Percentiles rank a stretch among this genome's conserved stretches.
phyloP scores from a whole-genome alignment of 1,284 basidiomycete genomes.

The Microbotryum lychnidis-dioicae region DNA sequence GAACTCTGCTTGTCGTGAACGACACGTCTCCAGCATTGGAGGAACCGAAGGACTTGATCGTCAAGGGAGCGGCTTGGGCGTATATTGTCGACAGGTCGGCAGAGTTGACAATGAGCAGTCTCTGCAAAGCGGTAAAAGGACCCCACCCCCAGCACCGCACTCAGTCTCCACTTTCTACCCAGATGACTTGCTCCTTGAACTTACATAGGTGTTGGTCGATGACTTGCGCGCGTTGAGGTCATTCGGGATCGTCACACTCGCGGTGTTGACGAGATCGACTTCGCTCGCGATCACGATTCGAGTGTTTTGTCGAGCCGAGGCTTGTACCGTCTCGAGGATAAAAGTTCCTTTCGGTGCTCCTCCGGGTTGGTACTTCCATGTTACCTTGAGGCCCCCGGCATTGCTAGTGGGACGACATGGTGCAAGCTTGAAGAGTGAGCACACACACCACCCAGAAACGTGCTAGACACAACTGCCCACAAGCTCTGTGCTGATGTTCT shows the following conservation, averaged over 20 bases:
- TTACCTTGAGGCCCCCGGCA: too few relatives aligned
- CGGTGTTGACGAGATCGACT: conserved; percentile 13
- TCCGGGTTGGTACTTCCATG: conserved; percentile 24
- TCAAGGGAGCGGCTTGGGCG: conserved; percentile 16
- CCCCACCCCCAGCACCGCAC: too few relatives aligned
- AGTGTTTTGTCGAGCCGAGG: not conserved
- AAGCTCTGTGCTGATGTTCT: not conserved
- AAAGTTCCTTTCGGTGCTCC: conserved; percentile 19
- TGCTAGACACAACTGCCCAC: not conserved
- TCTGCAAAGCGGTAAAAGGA: not conserved
- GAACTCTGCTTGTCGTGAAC: too few relatives aligned
- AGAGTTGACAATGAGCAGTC: conserved; percentile 22
- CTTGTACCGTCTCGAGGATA: conserved; percentile 2
- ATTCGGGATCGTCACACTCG: conserved; percentile 6
- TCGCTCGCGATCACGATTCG: conserved; percentile 1
- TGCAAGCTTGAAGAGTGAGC: too few relatives aligned
- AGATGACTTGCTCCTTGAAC: not conserved
- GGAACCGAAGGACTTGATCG: conserved; percentile 14
- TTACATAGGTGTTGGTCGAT: conserved; percentile 9
- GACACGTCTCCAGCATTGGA: not conserved
- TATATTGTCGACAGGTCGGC: conserved; percentile 10
- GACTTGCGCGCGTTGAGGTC: not conserved
- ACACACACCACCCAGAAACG: too few relatives aligned
- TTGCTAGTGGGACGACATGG: too few relatives aligned
- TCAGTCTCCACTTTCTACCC: too few relatives aligned